Base-by-base conservation (phyloP, 768 basidiomycete genomes). In the Amanita thiersii region DNA sequence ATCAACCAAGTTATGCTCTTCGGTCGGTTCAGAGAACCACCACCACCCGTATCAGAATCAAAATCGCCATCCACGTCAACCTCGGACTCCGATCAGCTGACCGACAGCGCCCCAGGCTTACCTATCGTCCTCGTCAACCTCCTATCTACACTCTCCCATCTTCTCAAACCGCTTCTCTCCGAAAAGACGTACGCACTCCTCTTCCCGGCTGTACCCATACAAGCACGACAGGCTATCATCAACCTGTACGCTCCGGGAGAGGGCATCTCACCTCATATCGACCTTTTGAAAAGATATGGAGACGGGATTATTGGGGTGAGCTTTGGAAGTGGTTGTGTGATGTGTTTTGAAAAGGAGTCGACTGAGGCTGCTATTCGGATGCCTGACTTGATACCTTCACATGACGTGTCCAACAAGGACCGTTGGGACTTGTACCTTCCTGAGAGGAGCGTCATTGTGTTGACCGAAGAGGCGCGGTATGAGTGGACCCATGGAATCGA, bases 281-380 rank as follows among this genome's bases (percentile, higher is more conserved):
- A 98, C 55, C 68, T 98, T 17, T 72, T 88, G 2, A 63, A 69
- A 19, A 77, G 93, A 10, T 98, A 85, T 53, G 89, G 76, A 5
- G 88, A 94, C 55, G 91, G 88, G 1, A 93, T 98, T 39, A 67
- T 97, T 17, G 89, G 89, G 6, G 75, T 94, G 39, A 92, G 86
- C 50, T 65, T 98, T 19, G 74, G 78, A 8, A 81, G 82, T 19
- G 81, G 84, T 9, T 86, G 81, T 37, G 82, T 77, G 10, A 93
- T 94, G 89, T 69, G 69, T 18, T 90, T 93, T 51, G 64, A 69
- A n/a, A 54, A 54, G 44, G 56, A 45, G 23, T 37, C 45, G 24
- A 19, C 40, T n/a, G 18, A 15, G 15, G 37, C 35, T 31, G 26
- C 24, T 17, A 40, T 35, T 4, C 46, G 40, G 14, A 43, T 38